Conservation (phyloP, 1,284 basidiomycete species). For the Apiotrichum porosum region DNA sequence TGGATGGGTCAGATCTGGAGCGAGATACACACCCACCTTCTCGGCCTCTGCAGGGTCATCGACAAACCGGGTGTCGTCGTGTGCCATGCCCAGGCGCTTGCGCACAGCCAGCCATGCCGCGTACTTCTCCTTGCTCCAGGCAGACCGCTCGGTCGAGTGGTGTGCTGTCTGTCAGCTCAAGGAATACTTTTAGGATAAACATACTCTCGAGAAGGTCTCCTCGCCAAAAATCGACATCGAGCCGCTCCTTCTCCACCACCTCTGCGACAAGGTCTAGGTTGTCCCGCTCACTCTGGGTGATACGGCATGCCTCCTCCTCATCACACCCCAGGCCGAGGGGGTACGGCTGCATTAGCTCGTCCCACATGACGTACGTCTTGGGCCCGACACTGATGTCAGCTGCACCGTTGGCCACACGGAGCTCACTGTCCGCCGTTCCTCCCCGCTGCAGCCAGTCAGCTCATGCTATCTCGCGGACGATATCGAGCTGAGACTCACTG, state of each 20-base stretch:
- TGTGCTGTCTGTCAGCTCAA: constrained; percentile 15
- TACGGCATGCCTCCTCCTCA: constrained; percentile 14
- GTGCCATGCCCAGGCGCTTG: constrained; percentile 11
- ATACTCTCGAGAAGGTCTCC: constrained; percentile 25
- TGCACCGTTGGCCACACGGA: too few relatives aligned
- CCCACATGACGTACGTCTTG: constrained; percentile 16
- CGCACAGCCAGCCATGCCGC: constrained; percentile 20
- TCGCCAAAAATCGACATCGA: constrained; percentile 30
- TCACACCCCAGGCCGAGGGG: constrained; percentile 12
- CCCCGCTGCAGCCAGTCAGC: too few relatives aligned
- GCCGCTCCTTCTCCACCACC: constrained; percentile 17
- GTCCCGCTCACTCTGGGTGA: constrained; percentile 27
- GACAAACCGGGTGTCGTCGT: constrained; percentile 21
- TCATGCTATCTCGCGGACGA: too few relatives aligned
- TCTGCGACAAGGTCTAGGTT: constrained; percentile 24
- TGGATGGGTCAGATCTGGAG: neutral
- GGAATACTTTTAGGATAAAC: neutral
- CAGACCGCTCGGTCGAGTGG: constrained; percentile 14
- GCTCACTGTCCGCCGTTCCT: constrained; percentile 38
- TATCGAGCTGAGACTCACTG: constrained; percentile 20
- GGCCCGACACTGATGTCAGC: constrained; percentile 19
- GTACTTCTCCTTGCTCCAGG: constrained; percentile 8
- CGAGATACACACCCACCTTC: constrained; percentile 11
- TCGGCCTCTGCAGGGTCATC: constrained; percentile 30
- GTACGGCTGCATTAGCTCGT: constrained; percentile 13